These are phyloP conservation scores for Phytophthora pistaciae DNA, from an alignment of 352 stramenopile species.

Conservation along the genomic window DNA sequence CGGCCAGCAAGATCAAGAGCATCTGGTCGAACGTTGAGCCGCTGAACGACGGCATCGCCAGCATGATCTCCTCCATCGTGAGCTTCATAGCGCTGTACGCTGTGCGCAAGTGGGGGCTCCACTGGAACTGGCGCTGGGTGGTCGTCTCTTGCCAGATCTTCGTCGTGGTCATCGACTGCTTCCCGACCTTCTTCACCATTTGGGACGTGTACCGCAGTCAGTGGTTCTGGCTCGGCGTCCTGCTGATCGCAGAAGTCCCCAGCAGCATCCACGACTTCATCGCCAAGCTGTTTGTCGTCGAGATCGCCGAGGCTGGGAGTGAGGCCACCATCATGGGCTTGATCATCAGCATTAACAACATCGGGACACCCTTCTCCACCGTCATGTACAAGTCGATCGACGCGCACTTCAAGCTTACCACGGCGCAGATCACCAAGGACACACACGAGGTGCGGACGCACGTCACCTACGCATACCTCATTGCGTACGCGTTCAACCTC, in stretches of 20 bases:
- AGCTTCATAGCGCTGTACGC: slow-evolving; percentile 38
- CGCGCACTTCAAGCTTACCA: background rate
- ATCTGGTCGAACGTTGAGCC: slow-evolving; percentile 39
- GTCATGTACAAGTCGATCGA: background rate
- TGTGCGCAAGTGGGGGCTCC: slow-evolving; percentile 52
- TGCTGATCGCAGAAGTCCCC: slow-evolving; percentile 33
- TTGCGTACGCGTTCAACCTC: background rate
- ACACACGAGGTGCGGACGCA: background rate
- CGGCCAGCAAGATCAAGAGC: slow-evolving; percentile 38
- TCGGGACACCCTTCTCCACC: background rate
- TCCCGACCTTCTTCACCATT: slow-evolving; percentile 58
- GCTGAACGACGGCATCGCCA: slow-evolving; percentile 37
- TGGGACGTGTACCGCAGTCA: slow-evolving; percentile 41
- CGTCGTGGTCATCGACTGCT: slow-evolving; percentile 48
- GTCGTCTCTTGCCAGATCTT: slow-evolving; percentile 44
- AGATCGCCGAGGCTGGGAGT: slow-evolving; percentile 28
- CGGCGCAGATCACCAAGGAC: background rate
- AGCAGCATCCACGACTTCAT: slow-evolving; percentile 17
- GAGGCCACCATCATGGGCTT: background rate
- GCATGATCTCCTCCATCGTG: slow-evolving; percentile 39
- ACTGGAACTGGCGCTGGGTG: slow-evolving; percentile 60
- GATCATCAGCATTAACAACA: background rate
- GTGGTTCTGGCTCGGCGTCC: slow-evolving; percentile 3
- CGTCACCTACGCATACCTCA: background rate
- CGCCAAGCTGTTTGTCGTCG: slow-evolving; percentile 22